These are phyloP conservation scores for Colletotrichum incanum DNA, from an alignment of 2,329 filamentous ascomycete genomes.

Conservation along the genomic window DNA sequence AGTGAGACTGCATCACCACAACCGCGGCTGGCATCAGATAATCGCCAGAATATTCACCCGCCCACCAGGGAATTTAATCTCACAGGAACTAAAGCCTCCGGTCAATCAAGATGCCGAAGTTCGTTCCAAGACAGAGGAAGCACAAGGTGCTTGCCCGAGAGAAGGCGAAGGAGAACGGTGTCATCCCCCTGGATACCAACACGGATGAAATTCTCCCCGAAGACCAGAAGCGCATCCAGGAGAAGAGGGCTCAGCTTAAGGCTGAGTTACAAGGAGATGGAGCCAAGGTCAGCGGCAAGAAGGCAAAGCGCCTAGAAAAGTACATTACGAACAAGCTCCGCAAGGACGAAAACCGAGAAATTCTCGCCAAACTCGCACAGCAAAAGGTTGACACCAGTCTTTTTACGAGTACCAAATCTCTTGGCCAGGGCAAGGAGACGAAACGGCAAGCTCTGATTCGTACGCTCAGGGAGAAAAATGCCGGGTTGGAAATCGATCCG, in stretches of 20 bases:
- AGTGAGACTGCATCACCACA: background rate
- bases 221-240: slow-evolving; percentile 64
- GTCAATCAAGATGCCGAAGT: slow-evolving; percentile 62
- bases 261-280: slow-evolving; percentile 68
- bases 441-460: slow-evolving; percentile 79
- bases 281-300: slow-evolving; percentile 73
- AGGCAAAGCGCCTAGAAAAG: slow-evolving; percentile 77
- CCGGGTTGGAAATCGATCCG: slow-evolving; percentile 71
- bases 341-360: slow-evolving; percentile 90
- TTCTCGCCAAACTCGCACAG: slow-evolving; percentile 86
- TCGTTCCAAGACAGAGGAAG: slow-evolving; percentile 77
- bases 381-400: slow-evolving; percentile 86
- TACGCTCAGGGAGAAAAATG: slow-evolving; percentile 75
- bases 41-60: background rate
- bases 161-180: slow-evolving; percentile 62
- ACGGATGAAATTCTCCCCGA: slow-evolving; percentile 65
- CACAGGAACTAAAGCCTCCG: background rate
- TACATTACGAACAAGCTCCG: slow-evolving; percentile 90
- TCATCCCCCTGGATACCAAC: slow-evolving; percentile 68
- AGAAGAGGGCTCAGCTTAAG: slow-evolving; percentile 70
- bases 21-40: background rate
- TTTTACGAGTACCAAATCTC: slow-evolving; percentile 82
- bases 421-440: slow-evolving; percentile 81
- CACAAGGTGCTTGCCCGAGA: slow-evolving; percentile 78
- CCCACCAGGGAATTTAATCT: background rate